phyloP scores from a whole-genome alignment of 352 stramenopile genomes.

The Globisporangium echinulatum region DNA sequence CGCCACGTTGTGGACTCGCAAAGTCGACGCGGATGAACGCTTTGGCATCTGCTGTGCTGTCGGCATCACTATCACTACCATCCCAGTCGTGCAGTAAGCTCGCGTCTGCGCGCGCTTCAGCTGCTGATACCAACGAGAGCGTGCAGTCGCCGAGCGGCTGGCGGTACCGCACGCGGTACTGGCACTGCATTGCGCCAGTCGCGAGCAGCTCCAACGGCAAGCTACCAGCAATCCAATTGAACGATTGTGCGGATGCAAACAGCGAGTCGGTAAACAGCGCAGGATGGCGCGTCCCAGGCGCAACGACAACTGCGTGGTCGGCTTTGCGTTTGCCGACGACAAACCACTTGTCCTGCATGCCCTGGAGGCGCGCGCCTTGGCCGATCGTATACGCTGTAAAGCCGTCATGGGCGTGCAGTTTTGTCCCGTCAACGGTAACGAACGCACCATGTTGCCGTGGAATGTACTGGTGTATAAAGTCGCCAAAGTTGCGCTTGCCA shows the following conservation, averaged over 20 bases:
- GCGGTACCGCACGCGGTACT: slow-evolving; percentile 80
- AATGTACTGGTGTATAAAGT: slow-evolving; percentile 94
- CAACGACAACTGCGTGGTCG: slow-evolving; percentile 81
- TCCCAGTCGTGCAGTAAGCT: slow-evolving; percentile 56
- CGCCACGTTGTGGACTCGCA: slow-evolving; percentile 69
- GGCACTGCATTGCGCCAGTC: slow-evolving; percentile 44
- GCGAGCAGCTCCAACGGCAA: slow-evolving; percentile 33
- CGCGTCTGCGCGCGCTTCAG: slow-evolving; percentile 22
- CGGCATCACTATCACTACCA: background rate
- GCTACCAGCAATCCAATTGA: slow-evolving; percentile 89
- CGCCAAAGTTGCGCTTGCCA: slow-evolving; percentile 89
- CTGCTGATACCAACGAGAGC: slow-evolving; percentile 46
- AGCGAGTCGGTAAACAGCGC: slow-evolving; percentile 87
- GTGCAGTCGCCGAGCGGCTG: slow-evolving; percentile 60
- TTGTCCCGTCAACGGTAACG: slow-evolving; percentile 52
- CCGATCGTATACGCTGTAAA: slow-evolving; percentile 91
- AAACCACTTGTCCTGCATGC: slow-evolving; percentile 87
- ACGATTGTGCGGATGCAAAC: slow-evolving; percentile 54
- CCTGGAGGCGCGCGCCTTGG: slow-evolving; percentile 88
- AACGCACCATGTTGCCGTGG: slow-evolving; percentile 68
- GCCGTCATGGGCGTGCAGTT: slow-evolving; percentile 70
- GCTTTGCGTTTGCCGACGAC: slow-evolving; percentile 75
- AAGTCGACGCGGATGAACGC: slow-evolving; percentile 74
- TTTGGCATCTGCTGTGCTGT: background rate
- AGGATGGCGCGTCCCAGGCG: slow-evolving; percentile 86